These are phyloP conservation scores for Naganishia vishniacii DNA, from an alignment of 768 basidiomycete species.

Conservation along the genomic window DNA sequence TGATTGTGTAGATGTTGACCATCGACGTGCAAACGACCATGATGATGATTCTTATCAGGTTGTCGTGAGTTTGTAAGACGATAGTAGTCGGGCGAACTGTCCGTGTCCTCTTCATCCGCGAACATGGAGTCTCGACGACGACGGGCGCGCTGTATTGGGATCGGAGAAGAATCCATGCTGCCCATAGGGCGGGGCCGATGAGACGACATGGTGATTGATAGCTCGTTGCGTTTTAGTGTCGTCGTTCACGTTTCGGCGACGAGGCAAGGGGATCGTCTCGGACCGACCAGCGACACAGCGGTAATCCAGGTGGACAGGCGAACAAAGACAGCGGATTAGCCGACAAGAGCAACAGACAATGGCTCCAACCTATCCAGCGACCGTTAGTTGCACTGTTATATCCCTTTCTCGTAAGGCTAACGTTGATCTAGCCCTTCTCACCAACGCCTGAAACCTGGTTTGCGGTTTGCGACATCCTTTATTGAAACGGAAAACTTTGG, in stretches of 20 bases:
- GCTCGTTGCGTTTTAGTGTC: background rate
- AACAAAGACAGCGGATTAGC: no score
- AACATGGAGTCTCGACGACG: background rate
- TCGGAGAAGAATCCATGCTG: background rate
- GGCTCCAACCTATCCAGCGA: no score
- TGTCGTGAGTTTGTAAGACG: background rate
- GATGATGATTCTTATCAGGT: no score
- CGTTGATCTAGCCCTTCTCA: no score
- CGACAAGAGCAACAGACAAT: no score
- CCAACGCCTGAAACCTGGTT: background rate
- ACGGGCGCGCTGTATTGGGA: slow-evolving; percentile 1
- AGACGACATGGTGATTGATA: background rate
- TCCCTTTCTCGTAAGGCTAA: background rate
- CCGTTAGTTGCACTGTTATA: no score
- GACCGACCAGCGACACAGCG: no score
- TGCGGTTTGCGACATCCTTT: background rate
- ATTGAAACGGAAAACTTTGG: background rate
- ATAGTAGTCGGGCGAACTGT: background rate
- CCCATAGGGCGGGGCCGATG: background rate
- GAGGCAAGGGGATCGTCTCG: no score
- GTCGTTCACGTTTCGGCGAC: no score
- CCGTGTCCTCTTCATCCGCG: background rate
- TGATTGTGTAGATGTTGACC: no score
- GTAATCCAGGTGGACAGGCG: no score
- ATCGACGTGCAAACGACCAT: no score